These are phyloP conservation scores for Podila clonocystis DNA, from an alignment of 192 early-diverging fungal species.

Conservation along the genomic window DNA sequence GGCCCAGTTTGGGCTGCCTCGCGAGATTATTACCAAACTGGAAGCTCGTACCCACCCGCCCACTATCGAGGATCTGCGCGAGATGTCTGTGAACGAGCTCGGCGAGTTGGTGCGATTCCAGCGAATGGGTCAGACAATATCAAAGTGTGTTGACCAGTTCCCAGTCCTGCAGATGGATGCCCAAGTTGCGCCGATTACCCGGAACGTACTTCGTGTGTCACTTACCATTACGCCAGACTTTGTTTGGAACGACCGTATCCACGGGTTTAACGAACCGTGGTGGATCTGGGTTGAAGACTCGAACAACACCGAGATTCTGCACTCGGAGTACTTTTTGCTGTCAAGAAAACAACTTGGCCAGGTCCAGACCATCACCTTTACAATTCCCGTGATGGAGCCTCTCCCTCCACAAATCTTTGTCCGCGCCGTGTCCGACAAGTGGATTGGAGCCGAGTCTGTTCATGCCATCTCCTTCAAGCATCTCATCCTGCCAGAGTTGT, in stretches of 20 bases:
- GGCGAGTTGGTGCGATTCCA: conserved; percentile 87
- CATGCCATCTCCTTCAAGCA: conserved; percentile 92
- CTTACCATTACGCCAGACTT: conserved; percentile 87
- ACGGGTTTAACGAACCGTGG: conserved; percentile 91
- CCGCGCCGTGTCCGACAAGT: conserved; percentile 93
- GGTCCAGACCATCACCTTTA: conserved; percentile 80
- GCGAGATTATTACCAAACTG: conserved; percentile 78
- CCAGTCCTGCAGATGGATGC: conserved; percentile 85
- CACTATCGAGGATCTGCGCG: conserved; percentile 75
- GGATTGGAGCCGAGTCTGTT: conserved; percentile 92
- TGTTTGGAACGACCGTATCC: conserved; percentile 93
- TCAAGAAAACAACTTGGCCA: conserved; percentile 73
- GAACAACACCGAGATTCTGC: conserved; percentile 89
- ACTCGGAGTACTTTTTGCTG: conserved; percentile 92
- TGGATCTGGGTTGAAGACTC: conserved; percentile 97
- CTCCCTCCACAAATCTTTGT: conserved; percentile 92
- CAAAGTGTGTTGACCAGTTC: conserved; percentile 83
- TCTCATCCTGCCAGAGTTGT: conserved; percentile 86
- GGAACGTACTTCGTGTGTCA: conserved; percentile 87
- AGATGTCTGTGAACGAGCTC: conserved; percentile 87
- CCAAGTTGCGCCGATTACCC: conserved; percentile 91
- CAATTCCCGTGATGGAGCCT: conserved; percentile 92
- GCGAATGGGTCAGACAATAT: conserved; percentile 80
- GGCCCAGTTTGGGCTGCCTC: conserved; percentile 82
- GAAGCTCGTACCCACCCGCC: conserved; percentile 64